Base-by-base conservation (phyloP, 1,284 basidiomycete genomes). In the Chalciporus sp. region DNA sequence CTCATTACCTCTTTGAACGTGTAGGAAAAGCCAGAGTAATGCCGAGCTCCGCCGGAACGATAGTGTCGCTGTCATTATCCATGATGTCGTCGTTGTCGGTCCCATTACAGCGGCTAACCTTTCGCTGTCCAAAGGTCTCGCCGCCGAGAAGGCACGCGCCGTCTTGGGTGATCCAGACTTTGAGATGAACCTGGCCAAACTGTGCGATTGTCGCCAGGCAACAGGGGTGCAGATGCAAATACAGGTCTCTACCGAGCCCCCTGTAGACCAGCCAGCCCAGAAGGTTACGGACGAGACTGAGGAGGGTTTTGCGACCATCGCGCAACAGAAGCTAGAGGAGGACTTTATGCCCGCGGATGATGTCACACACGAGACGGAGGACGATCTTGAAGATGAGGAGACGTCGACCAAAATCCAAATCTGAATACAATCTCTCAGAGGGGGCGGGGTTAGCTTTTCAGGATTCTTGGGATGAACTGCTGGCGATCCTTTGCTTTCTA, bases 101-200 rank as follows among this genome's bases (percentile, higher is more conserved):
- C 86, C 88, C 4, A 73, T 88, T 31, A 69, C 79, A 19, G 81
- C 83, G 4, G 62, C 72, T 6, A 87, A 81, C 55, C 68, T 77
- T 27, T 75, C 77, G 6, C 73, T 88, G 26, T 83, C 86, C 2
- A 88, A 84, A 62, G 84, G 84, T 26, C 76, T 84, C 42, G 86
- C 81, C 3, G 79, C 87, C 2, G 84, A 87, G 64, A 72, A 77
- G 19, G 86, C 88, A 0, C 70, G 81, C 28, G 64, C 69, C 17
- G 67, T 81, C 29, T 73, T 91, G 49, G 73, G 72, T 49, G 79
- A 88, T 55, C 57, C 70, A 3, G 63, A 61, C 14, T 78, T 76
- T 23, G 74, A 77, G 2, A 74, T 76, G 50, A 71, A 66, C 29
- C 68, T 89, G 31, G 56, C 61, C 0, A 67, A 71, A 11, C 48